phyloP scores from a whole-genome alignment of 2,329 filamentous ascomycete species.

The Aureobasidium pullulans region DNA sequence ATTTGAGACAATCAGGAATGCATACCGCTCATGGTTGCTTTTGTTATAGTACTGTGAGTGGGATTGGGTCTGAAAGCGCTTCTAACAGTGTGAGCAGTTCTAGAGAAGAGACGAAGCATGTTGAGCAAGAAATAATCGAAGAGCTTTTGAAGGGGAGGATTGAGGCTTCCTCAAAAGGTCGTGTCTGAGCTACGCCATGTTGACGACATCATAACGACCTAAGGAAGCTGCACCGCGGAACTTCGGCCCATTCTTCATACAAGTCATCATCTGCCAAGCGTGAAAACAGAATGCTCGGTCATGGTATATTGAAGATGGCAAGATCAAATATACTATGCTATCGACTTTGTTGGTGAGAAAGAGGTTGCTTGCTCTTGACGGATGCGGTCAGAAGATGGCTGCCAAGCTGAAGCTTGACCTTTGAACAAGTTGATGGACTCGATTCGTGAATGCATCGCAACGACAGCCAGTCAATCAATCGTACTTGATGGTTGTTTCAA shows the following conservation, averaged over 20 bases:
- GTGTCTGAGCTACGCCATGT: slow-evolving; percentile 4
- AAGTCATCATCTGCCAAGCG: background rate
- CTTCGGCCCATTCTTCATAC: background rate
- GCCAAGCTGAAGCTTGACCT: background rate
- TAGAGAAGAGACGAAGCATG: slow-evolving; percentile 19
- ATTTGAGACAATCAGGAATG: background rate
- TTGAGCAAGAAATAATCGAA: background rate
- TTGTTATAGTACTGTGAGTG: slow-evolving; percentile 15
- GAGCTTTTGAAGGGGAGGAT: background rate
- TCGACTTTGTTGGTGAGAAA: background rate
- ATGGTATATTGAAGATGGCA: background rate
- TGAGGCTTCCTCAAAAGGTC: background rate
- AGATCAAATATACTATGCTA: background rate
- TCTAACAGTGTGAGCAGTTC: slow-evolving; percentile 16
- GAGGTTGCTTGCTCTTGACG: background rate
- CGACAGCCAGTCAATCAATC: no score
- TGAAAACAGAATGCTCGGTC: background rate
- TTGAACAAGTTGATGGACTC: no score
- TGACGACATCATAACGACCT: slow-evolving; percentile 11
- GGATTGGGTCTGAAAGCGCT: slow-evolving; percentile 16
- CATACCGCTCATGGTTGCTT: slow-evolving; percentile 19
- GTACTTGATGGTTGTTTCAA: no score
- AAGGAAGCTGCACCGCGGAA: background rate
- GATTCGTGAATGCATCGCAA: no score
- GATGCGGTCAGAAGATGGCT: no score